Evolutionary conservation across 2,329 filamentous ascomycete genomes (phyloP).

Genomic region (Fonsecaea pedrosoi): DNA sequence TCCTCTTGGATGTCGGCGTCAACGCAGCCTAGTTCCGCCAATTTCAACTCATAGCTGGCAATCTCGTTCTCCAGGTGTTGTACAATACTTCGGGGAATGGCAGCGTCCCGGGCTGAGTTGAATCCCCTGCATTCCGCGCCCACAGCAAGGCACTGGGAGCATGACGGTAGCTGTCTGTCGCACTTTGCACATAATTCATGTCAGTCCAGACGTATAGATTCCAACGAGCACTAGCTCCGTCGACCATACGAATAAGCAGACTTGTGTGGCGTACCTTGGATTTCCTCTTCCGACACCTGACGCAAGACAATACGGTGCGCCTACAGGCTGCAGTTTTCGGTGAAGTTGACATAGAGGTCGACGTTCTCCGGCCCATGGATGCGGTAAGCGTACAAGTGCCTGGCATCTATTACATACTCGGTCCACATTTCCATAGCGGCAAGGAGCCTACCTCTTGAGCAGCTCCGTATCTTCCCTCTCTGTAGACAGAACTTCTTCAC

Average conservation of each 20-base stretch:
- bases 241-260: conserved; percentile 10
- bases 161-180: conserved; percentile 4
- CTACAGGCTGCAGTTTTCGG: conserved; percentile 6
- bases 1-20: neutral
- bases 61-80: conserved; percentile 18
- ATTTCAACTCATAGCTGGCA: conserved; percentile 12
- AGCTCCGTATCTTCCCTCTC: neutral
- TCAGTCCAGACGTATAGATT: neutral
- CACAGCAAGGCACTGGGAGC: conserved; percentile 6
- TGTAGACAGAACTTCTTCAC: neutral
- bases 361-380: conserved; percentile 3
- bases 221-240: neutral
- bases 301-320: conserved; percentile 16
- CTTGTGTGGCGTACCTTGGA: conserved; percentile 13
- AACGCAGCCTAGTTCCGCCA: conserved; percentile 7
- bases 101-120: conserved; percentile 9
- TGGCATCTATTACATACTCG: neutral
- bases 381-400: conserved; percentile 2
- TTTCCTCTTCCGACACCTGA: conserved; percentile 21
- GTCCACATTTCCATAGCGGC: neutral
- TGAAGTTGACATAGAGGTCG: conserved; percentile 2
- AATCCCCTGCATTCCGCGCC: conserved; percentile 11
- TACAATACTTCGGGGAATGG: conserved; percentile 19
- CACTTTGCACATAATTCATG: conserved; percentile 13
- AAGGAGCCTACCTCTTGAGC: neutral